Evolutionary conservation across 345 rosid genomes (phyloP).

Genomic region (Angophora floribunda): DNA sequence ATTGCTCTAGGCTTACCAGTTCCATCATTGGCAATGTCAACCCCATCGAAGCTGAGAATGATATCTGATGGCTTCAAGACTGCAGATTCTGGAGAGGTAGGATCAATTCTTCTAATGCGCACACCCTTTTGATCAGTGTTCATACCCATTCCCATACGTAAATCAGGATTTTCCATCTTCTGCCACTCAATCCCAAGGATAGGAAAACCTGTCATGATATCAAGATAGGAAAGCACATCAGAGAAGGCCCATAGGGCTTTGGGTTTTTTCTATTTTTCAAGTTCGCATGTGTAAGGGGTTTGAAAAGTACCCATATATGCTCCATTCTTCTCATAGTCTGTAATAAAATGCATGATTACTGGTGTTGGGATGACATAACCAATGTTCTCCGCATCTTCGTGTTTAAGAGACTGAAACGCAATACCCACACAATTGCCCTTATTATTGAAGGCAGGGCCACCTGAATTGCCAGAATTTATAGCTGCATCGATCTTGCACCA

Average conservation of each 20-base stretch:
- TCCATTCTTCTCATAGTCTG: constrained; percentile 84
- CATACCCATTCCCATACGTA: constrained; percentile 82
- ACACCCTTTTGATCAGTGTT: constrained; percentile 76
- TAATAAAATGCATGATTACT: constrained; percentile 74
- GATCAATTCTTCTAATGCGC: constrained; percentile 82
- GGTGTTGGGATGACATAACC: constrained; percentile 98
- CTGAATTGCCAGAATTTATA: constrained; percentile 91
- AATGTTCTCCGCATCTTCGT: constrained; percentile 89
- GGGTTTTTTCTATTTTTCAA: background rate
- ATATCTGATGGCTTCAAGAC: constrained; percentile 82
- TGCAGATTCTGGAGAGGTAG: constrained; percentile 79
- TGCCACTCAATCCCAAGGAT: constrained; percentile 94
- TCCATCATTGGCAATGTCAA: constrained; percentile 91
- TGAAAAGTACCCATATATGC: constrained; percentile 58
- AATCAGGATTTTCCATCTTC: constrained; percentile 94
- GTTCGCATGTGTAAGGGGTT: background rate
- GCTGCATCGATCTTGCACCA: constrained; percentile 85
- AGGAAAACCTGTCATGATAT: constrained; percentile 52
- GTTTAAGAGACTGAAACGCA: constrained; percentile 91
- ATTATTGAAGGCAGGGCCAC: constrained; percentile 94
- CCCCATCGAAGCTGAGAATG: constrained; percentile 75
- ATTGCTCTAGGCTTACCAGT: constrained; percentile 38
- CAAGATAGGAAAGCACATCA: background rate
- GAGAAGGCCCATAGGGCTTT: background rate
- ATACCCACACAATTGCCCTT: constrained; percentile 87